Percentiles rank a stretch among this genome's conserved stretches.
These are phyloP conservation scores for Orbilia quercus DNA, from an alignment of 2,329 filamentous ascomycete genomes.

Conservation along the genomic window DNA sequence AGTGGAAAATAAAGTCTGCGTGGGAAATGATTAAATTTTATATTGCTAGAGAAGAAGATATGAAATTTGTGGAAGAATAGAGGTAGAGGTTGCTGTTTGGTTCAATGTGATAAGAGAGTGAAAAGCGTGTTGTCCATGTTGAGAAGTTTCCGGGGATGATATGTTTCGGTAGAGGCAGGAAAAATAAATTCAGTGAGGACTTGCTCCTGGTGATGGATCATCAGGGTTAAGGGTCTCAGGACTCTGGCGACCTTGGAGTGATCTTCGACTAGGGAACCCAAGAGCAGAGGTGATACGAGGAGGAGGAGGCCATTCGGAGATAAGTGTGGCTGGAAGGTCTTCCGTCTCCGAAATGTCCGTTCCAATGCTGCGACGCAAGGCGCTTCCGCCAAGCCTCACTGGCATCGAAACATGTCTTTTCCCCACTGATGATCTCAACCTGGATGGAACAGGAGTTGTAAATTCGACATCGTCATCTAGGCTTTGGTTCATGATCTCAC, in stretches of 20 bases:
- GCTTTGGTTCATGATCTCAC: slow-evolving; percentile 44
- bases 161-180: background rate
- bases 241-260: background rate
- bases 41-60: slow-evolving; percentile 2
- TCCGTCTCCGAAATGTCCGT: slow-evolving; percentile 10
- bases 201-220: background rate
- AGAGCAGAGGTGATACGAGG: slow-evolving; percentile 20
- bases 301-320: background rate
- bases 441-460: slow-evolving; percentile 22
- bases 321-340: slow-evolving; percentile 5
- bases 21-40: slow-evolving; percentile 36
- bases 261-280: slow-evolving; percentile 4
- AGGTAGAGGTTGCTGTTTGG: background rate
- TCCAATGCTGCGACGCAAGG: slow-evolving; percentile 1
- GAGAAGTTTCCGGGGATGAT: no score
- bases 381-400: slow-evolving; percentile 22
- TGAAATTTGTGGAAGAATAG: slow-evolving; percentile 20
- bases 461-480: slow-evolving; percentile 17
- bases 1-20: slow-evolving; percentile 4
- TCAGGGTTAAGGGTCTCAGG: background rate
- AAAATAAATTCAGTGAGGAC: background rate
- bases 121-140: no score
- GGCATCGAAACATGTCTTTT: slow-evolving; percentile 36
- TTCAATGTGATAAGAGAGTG: no score
- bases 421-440: slow-evolving; percentile 26